phyloP scores from a whole-genome alignment of 1,139 yeast species.

The Pichiaceae sp. region DNA sequence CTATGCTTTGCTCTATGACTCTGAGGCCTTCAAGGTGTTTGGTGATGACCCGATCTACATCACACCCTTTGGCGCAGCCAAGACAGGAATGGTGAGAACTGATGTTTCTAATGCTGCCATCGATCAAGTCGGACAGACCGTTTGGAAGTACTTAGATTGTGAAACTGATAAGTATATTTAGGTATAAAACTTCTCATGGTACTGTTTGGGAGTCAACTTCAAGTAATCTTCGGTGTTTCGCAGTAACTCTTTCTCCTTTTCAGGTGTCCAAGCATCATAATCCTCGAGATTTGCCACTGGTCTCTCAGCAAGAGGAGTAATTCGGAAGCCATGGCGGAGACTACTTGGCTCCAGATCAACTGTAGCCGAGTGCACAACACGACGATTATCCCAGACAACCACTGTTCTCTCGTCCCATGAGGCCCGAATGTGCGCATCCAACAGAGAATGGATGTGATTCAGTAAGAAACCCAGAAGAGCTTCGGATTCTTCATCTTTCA shows the following conservation, averaged over 20 bases:
- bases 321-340: slow-evolving; percentile 59
- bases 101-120: slow-evolving; percentile 2
- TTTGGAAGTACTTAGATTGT: slow-evolving; percentile 2
- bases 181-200: slow-evolving; percentile 8
- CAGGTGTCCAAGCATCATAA: slow-evolving; percentile 21
- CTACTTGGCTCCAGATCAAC: slow-evolving; percentile 52
- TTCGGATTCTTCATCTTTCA: slow-evolving; percentile 57
- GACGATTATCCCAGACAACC: slow-evolving; percentile 67
- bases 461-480: slow-evolving; percentile 45
- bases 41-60: slow-evolving; percentile 3
- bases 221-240: slow-evolving; percentile 9
- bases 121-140: slow-evolving; percentile 1
- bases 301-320: slow-evolving; percentile 55
- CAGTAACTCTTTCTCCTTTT: slow-evolving; percentile 13
- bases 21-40: slow-evolving; percentile 4
- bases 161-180: too few species aligned
- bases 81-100: neutral
- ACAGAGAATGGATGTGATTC: slow-evolving; percentile 39
- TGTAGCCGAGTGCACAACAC: slow-evolving; percentile 55
- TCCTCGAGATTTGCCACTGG: slow-evolving; percentile 23
- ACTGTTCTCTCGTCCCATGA: slow-evolving; percentile 54
- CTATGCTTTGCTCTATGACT: slow-evolving; percentile 28
- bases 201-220: slow-evolving; percentile 11
- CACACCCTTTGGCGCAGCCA: neutral
- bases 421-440: slow-evolving; percentile 49